These are phyloP conservation scores for Fusarium oxysporum DNA, from an alignment of 2,329 filamentous ascomycete genomes.

Conservation along the genomic window DNA sequence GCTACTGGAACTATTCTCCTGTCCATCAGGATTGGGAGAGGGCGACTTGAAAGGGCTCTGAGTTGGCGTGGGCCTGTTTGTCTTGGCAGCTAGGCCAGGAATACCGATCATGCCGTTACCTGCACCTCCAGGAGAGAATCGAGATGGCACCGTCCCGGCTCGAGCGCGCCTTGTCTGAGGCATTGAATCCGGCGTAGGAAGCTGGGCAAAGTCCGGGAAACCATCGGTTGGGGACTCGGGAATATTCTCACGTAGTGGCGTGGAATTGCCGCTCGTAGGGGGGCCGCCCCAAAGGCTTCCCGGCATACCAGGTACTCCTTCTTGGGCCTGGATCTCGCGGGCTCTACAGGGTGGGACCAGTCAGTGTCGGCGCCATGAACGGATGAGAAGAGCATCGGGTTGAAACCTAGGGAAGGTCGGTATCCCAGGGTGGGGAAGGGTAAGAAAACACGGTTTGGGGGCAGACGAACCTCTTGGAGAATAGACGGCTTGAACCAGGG, in stretches of 20 bases:
- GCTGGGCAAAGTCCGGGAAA: slow-evolving; percentile 88
- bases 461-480: slow-evolving; percentile 85
- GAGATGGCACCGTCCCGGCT: slow-evolving; percentile 94
- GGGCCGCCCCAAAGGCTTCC: slow-evolving; percentile 91
- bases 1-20: slow-evolving; percentile 63
- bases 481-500: slow-evolving; percentile 77
- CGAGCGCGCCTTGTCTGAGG: slow-evolving; percentile 82
- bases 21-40: slow-evolving; percentile 64
- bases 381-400: not conserved
- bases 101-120: slow-evolving; percentile 69
- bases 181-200: slow-evolving; percentile 73
- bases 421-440: not conserved
- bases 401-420: slow-evolving; percentile 21
- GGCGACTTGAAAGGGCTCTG: slow-evolving; percentile 84
- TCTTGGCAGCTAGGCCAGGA: slow-evolving; percentile 74
- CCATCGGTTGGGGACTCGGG: slow-evolving; percentile 96
- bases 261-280: slow-evolving; percentile 95
- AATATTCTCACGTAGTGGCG: slow-evolving; percentile 95
- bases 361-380: slow-evolving; percentile 26
- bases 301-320: slow-evolving; percentile 78
- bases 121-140: slow-evolving; percentile 83
- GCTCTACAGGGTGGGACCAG: slow-evolving; percentile 68
- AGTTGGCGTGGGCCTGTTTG: slow-evolving; percentile 85
- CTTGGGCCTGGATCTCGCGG: slow-evolving; percentile 96
- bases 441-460: slow-evolving; percentile 14